Base-by-base conservation (phyloP, 139 green algal species). In the Yamagishiella unicocca region DNA sequence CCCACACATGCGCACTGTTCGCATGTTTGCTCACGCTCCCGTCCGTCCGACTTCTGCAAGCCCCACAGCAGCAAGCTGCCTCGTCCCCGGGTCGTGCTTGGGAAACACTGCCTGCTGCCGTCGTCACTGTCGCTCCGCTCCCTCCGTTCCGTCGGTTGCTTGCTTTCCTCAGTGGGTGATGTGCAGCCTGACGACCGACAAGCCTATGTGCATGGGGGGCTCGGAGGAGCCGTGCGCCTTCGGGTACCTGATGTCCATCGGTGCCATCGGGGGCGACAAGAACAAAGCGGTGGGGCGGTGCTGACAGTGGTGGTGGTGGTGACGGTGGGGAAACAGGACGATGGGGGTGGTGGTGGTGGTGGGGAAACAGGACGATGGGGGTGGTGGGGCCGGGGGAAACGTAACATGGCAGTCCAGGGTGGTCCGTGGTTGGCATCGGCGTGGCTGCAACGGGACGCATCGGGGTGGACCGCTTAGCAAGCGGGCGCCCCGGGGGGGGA, bases 201-300 rank as follows among this genome's bases (percentile, higher is more conserved):
- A 89, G 80, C 73, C 81, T 25, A 90, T 94, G 83, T 81, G 68
- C 35, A 93, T 87, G 77, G 92, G 68, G 31, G 92, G 77, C 37
- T 90, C 73, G 2, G 91, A 94, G 74, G 93, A 93, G 40, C 93
- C 93, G 0, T 93, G 88, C 54, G 93, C 93, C 2, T 96, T 89
- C 40, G 92, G 86, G 0, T 90, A 95, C 82, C 83, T 96, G 7
- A 89, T 95, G 22, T 90, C 72, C 62, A 94, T 94, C 55, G 90
- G 90, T 1, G 62, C 88, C 29, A 94, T 95, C 46, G 93, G 92
- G 24, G 93, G 93, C 5, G 93, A 94, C 12, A 95, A 95, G 67
- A 92, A 92, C 82, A 90, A 90, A 38, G 35, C 33, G 79, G 79
- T 85, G 79, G 19, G 77, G 38, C 5, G 24, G 54, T 46, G 58